Evolutionary conservation across 192 early-diverging fungal species (phyloP), one percentile per base, ranked within the genome.

Genomic region (Podila epicladia): DNA sequence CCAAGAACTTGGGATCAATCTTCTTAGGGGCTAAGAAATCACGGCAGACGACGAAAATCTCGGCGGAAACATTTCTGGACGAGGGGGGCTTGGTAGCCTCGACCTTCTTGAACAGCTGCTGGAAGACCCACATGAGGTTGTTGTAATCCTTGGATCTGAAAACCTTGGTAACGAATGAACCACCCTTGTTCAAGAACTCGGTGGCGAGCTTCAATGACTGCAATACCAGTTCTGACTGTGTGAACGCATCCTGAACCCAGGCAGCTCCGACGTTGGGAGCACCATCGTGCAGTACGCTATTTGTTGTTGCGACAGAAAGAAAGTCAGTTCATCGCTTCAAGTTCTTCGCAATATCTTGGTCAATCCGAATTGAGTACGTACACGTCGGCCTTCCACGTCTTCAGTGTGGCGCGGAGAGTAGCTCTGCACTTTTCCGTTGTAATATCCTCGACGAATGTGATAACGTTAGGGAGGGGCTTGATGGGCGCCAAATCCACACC

Each of bases 111-210:
- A 99, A 99, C 48, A 99, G 83, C 85, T 98, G 96, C 76, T 98
- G 95, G 72, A 99, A 97, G 32, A 98, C 96, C 97, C 97, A 99
- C 65, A 99, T 90, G 45, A 99, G 87, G 72, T 96, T 97, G 88
- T 98, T 98, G 91, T 99, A 99, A 90, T 99, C 98, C 86, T 97
- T 96, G 71, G 97, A 98, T 67, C 98, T 89, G 87, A 99, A 99
- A 32, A 99, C 93, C 87, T 99, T 99, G 82, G 97, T 97, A 29
- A 99, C 95, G 87, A 99, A 99, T 28, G 41, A 64, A 72, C 97
- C 98, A 62, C 96, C 97, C 69, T 94, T 92, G 62, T 85, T 82
- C 74, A 99, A 82, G 67, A 98, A 99, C 83, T 97, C 96, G 1
- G 94, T 93, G 1, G 98, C 97, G 29, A 99, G 91, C 85, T 97